Evolutionary conservation across 495 filamentous ascomycete species (phyloP).

Genomic region (Tuber brumale): DNA sequence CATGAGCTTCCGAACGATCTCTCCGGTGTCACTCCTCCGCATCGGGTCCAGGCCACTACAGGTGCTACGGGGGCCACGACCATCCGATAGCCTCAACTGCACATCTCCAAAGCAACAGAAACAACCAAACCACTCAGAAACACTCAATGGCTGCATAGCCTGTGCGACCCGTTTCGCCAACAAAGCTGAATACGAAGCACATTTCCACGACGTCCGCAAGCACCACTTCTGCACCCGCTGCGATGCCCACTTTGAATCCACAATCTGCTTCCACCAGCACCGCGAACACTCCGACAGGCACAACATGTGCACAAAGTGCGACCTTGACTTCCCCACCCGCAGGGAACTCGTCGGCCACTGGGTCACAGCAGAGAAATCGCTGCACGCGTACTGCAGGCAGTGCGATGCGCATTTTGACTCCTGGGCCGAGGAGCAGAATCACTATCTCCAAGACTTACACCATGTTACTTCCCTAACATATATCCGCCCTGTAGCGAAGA

Average conservation of each 20-base stretch:
- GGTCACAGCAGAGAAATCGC: conserved; percentile 5
- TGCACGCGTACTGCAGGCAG: conserved; percentile 23
- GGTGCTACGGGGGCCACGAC: conserved; percentile 15
- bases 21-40: conserved; percentile 14
- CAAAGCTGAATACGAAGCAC: conserved; percentile 5
- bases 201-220: conserved; percentile 15
- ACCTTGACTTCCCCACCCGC: conserved; percentile 19
- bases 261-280: conserved; percentile 12
- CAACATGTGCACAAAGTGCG: conserved; percentile 22
- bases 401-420: conserved; percentile 21
- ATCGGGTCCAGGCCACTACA: conserved; percentile 15
- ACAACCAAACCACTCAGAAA: conserved; percentile 16
- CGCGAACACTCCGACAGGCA: conserved; percentile 15
- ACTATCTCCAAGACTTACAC: conserved; percentile 21
- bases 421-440: conserved; percentile 12
- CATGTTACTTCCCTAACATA: conserved; percentile 15
- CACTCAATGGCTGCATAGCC: conserved; percentile 19
- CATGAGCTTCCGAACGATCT: conserved; percentile 20
- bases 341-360: conserved; percentile 25
- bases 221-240: conserved; percentile 28
- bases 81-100: conserved; percentile 12
- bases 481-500: conserved; percentile 8
- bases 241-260: conserved; percentile 27
- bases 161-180: conserved; percentile 21
- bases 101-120: conserved; percentile 14